Evolutionary conservation across 139 green algal species (phyloP), one percentile per base, ranked within the genome.

Genomic region (Deuterostichococcus epilithicus): DNA sequence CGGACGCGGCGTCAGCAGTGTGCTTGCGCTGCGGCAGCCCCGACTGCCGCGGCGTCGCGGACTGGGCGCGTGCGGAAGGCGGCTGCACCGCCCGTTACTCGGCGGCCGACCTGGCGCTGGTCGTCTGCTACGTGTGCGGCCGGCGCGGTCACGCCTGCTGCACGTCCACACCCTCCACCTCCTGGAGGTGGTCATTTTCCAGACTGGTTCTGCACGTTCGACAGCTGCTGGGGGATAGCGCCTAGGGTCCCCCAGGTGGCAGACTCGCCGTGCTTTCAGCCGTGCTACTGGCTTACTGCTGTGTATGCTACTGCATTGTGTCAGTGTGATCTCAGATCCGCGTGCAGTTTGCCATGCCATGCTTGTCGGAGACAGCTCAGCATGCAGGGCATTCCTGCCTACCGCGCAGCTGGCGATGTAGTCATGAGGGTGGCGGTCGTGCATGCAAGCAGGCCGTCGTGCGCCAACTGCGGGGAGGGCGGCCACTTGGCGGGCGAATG

Each of bases 71-170:
- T 65, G 90, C 87, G 73, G 86, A 90, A 52, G 86, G 87, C 52
- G 86, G 81, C 36, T 95, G 91, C 83, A 84, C 28, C 8, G 25
- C 69, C 1, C 30, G 70, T 1, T 95, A 94, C 83, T 38, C 36
- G n/a, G 1, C 20, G 0, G 36, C 68, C 13, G 91, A 95, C 83
- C 74, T 95, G 65, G 52, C 52, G 32, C 71, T 83, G 26, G 81
- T 86, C 58, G 82, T 82, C 34, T 96, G 91, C 85, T 86, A 85
- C 75, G 73, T 85, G 33, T 96, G 91, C 81, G 89, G 89, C 6
- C 37, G 72, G 22, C 42, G 59, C 1, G 91, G 91, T 0, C 91
- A 96, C 78, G 73, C 92, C 37, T 84, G 82, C 80, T 94, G 90
- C 81, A 78, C 75, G 35, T 63, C 84, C 85, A 35, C 58, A 42